Base-by-base conservation (phyloP, 2,329 filamentous ascomycete genomes). In the Coleophoma cylindrospora region DNA sequence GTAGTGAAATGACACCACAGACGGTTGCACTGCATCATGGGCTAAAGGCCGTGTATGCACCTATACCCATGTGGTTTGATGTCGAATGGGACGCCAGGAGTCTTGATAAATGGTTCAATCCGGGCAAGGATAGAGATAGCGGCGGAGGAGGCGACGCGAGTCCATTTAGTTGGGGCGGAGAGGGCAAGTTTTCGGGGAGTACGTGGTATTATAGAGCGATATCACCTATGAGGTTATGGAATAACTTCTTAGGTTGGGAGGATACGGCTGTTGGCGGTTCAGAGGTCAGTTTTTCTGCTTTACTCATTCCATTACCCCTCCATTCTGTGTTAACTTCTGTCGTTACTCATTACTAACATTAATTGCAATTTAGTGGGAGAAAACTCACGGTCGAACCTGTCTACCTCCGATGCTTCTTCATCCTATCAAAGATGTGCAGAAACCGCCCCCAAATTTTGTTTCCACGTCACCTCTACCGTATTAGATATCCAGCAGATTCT, bases 41-140 rank as follows among this genome's bases (percentile, higher is more conserved):
- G 5, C 73, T 91, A 44, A 92, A 92, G 69, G 83, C 86, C 4
- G 84, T 90, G 4, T 89, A 85, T 61, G 86, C 83, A 12, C 88
- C 88, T 11, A 87, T 91, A 66, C 87, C 88, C 1, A 81, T 91
- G 43, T 91, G 84, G 66, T 89, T 90, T 61, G 87, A 92, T 67
- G 80, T 86, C 52, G 79, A 85, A 45, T 91, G 86, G 86, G 69
- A 70, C 32, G 72, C 76, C 2, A 66, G 70, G 32, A 75, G 75
- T 52, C 64, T 84, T 27, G 73, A 74, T 32, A 74, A 72, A 54
- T 83, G 76, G 74, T 83, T 84, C 67, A 84, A 84, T 54, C 75
- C 77, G 8, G 80, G 80, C 1, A 71, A 73, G 8, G 74, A 73
- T 8, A 79, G 78, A 10, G 74, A 41, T 19, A 15, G 13, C 3